Base-by-base conservation (phyloP, 192 early-diverging fungal species). In the Umbelopsis sp. region DNA sequence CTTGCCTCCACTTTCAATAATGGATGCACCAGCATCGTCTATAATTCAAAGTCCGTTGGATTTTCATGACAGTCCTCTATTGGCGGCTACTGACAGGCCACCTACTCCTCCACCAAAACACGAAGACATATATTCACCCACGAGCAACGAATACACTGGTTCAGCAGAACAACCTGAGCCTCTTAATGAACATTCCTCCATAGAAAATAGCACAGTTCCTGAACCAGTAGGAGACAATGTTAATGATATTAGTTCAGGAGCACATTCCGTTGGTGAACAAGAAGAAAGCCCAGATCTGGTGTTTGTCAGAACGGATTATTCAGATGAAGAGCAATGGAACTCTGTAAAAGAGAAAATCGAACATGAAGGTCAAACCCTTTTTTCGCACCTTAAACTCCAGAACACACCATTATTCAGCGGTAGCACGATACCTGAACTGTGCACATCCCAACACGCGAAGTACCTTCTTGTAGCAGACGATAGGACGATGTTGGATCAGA, bases 1-100 rank as follows among this genome's bases (percentile, higher is more conserved):
- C 45, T 52, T 85, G 17, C 84, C 84, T 5, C 65, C 84, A 9
- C 75, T 73, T 65, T 75, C 81, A 20, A 72, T 85, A 65, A 83
- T 83, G 38, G 68, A 51, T 34, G 50, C 68, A 25, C 12, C 73
- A 21, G 17, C 68, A 36, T 32, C 16, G 3, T 62, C 56, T 16
- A 4, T 5, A 0, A 29, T 34, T 29, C 29, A 62, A n/a, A 62
- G 56, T 26, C 56, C 20, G 14, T 17, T 62, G 56, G 31, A 34
- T 5, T 62, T 17, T 32, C 29, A 17, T 20, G 4, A 20, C 17
- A n/a, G n/a, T 26, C 16, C 29, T 4, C 2, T 62, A 31, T n/a
- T n/a, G 25, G 31, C 38, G 4, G 5, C 12, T n/a, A n/a, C n/a
- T 17, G 56, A 34, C 20, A 12, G 12, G 10, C 56, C 56, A 62